Evolutionary conservation across 495 filamentous ascomycete species (phyloP), one percentile per base, ranked within the genome.

Genomic region (Penicillium simplicissimum): DNA sequence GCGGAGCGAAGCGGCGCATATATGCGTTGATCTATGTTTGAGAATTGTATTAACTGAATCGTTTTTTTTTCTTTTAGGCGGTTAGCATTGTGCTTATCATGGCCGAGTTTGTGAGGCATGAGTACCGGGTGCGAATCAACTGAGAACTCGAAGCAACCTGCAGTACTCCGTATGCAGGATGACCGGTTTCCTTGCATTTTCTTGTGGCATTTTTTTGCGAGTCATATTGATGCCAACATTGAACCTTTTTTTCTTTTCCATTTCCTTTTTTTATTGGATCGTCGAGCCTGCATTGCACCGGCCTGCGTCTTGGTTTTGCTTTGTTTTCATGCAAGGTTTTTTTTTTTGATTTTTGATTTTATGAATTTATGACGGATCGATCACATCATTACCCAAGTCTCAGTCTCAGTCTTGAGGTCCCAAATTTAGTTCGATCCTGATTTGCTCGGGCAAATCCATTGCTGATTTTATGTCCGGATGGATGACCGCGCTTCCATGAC

Each of bases 41-140:
- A 45, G 0, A 4, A 23, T 9, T 21, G 11, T 43, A 45, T 19
- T 45, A n/a, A 45, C 19, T 45, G 19, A 21, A 25, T 25, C 23
- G 23, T 3, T 25, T 25, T 1, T n/a, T n/a, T 43, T 43, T 17
- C 0, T 43, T 43, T 45, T 23, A 71, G 68, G 69, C 67, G 14
- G 62, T 65, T 23, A 67, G 58, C 45, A 61, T 69, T 13, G 67
- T 67, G 10, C 55, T 71, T 25, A 67, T 71, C 37, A 59, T 71
- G 51, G 62, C 67, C 0, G 64, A 64, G 34, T 69, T 55, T 43
- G 67, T 65, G 17, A 45, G 62, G 35, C 55, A 64, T 57, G 65
- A 67, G 13, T 55, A 56, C 54, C 60, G 63, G 35, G 45, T 51
- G 49, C 60, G 53, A 21, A 55, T 56, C 15, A 36, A 25, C 25